phyloP scores from a whole-genome alignment of 2,329 filamentous ascomycete genomes.

The Aspergillus terreus region DNA sequence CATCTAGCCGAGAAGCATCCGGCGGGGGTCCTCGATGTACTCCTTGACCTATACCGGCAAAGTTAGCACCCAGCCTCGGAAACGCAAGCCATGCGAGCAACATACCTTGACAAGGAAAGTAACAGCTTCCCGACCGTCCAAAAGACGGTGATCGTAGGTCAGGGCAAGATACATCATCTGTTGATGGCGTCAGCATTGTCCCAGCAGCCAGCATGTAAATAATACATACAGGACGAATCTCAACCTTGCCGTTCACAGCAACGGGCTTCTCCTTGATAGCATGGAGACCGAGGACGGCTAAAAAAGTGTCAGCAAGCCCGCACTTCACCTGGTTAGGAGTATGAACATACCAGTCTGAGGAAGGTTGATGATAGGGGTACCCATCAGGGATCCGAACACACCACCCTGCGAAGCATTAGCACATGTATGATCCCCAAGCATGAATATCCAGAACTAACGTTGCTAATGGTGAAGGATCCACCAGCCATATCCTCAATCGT shows the following conservation, averaged over 20 bases:
- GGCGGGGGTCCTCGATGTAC: constrained; percentile 90
- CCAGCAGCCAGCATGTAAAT: not conserved
- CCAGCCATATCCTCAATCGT: constrained; percentile 99
- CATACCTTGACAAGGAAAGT: constrained; percentile 84
- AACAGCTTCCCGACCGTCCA: constrained; percentile 92
- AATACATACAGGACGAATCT: constrained; percentile 69
- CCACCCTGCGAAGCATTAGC: constrained; percentile 54
- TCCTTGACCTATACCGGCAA: constrained; percentile 65
- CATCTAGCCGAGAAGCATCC: constrained; percentile 68
- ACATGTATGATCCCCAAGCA: not conserved
- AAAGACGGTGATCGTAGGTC: constrained; percentile 93
- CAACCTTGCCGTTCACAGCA: constrained; percentile 86
- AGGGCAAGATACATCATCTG: constrained; percentile 98
- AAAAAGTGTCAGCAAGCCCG: constrained; percentile 14
- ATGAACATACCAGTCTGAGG: constrained; percentile 68
- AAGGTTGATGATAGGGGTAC: constrained; percentile 96
- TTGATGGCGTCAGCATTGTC: constrained; percentile 11
- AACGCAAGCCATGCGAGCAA: not conserved
- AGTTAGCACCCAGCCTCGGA: constrained; percentile 6
- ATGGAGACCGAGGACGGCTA: constrained; percentile 81
- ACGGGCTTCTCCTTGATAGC: constrained; percentile 94
- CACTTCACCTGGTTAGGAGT: not conserved
- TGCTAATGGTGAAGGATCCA: constrained; percentile 96
- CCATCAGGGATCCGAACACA: constrained; percentile 95
- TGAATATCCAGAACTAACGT: constrained; percentile 49